A percentile compares a stretch with the other conserved stretches of the same genome.
phyloP scores from a whole-genome alignment of 2,329 filamentous ascomycete genomes.

The Sarocladiaceae sp. region DNA sequence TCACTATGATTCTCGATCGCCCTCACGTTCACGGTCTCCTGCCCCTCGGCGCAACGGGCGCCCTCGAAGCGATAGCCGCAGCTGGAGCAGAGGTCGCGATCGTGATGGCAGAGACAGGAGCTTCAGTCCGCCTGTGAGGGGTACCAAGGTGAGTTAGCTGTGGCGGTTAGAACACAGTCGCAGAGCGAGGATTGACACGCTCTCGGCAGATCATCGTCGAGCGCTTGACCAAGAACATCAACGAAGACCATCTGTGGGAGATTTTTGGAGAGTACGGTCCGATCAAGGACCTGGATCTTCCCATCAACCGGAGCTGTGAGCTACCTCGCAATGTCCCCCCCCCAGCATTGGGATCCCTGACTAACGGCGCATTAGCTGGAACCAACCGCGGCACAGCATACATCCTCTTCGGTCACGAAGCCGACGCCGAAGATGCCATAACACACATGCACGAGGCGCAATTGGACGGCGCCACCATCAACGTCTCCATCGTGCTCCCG shows the following conservation, averaged over 20 bases:
- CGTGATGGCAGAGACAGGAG: slow-evolving; percentile 30
- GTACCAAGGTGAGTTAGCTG: slow-evolving; percentile 44
- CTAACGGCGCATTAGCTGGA: slow-evolving; percentile 49
- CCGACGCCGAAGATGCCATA: slow-evolving; percentile 81
- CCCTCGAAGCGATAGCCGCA: slow-evolving; percentile 22
- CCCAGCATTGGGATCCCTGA: slow-evolving; percentile 10
- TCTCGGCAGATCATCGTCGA: slow-evolving; percentile 78
- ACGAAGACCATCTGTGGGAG: slow-evolving; percentile 78
- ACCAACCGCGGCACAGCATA: slow-evolving; percentile 92
- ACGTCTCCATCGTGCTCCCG: slow-evolving; percentile 83
- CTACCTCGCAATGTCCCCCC: background rate
- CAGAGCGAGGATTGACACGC: slow-evolving; percentile 10
- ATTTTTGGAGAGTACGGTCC: slow-evolving; percentile 86
- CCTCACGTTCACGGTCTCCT: slow-evolving; percentile 20
- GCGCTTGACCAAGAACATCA: slow-evolving; percentile 91
- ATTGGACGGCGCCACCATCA: slow-evolving; percentile 74
- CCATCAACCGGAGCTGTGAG: slow-evolving; percentile 80
- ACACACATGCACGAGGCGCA: slow-evolving; percentile 98
- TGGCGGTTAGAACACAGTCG: background rate
- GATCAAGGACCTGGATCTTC: slow-evolving; percentile 83
- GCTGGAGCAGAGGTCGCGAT: slow-evolving; percentile 26
- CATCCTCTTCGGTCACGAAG: slow-evolving; percentile 71
- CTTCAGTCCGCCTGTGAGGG: slow-evolving; percentile 32
- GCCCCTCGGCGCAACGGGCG: slow-evolving; percentile 27
- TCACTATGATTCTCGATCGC: slow-evolving; percentile 27